Evolutionary conservation across 768 basidiomycete species (phyloP).

Genomic region (Lactarius evosmus): DNA sequence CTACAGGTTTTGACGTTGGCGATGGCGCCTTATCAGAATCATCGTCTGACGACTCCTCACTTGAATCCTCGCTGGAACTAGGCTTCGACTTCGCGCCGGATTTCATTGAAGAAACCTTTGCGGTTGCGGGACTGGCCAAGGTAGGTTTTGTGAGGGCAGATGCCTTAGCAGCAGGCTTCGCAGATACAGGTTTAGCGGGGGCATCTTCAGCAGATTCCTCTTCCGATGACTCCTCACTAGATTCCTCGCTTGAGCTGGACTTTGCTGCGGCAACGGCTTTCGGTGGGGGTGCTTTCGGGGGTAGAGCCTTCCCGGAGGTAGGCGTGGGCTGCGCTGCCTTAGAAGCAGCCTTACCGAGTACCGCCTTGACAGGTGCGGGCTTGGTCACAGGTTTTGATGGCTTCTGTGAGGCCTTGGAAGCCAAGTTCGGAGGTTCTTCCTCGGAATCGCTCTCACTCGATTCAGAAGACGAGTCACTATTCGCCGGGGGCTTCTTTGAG

Average conservation of each 20-base stretch:
- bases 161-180: neutral
- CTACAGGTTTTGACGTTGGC: slow-evolving; percentile 25
- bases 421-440: slow-evolving; percentile 1
- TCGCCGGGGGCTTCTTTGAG: slow-evolving; percentile 12
- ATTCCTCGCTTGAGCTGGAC: slow-evolving; percentile 26
- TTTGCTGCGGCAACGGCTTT: slow-evolving; percentile 9
- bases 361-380: slow-evolving; percentile 12
- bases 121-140: slow-evolving; percentile 2
- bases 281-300: slow-evolving; percentile 36
- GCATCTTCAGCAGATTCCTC: slow-evolving; percentile 13
- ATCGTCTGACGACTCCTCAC: slow-evolving; percentile 32
- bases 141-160: slow-evolving; percentile 6
- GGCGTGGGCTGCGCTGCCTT: slow-evolving; percentile 22
- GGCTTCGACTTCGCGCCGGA: slow-evolving; percentile 4
- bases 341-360: slow-evolving; percentile 10
- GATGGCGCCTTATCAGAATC: slow-evolving; percentile 33
- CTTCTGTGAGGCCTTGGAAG: neutral
- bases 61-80: slow-evolving; percentile 22
- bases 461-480: slow-evolving; percentile 27
- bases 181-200: slow-evolving; percentile 16
- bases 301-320: slow-evolving; percentile 28
- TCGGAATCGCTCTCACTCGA: slow-evolving; percentile 25
- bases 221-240: slow-evolving; percentile 21
- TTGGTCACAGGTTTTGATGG: slow-evolving; percentile 16
- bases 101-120: slow-evolving; percentile 8